phyloP scores from a whole-genome alignment of 2,329 filamentous ascomycete species.

The Magnaporthales sp. region DNA sequence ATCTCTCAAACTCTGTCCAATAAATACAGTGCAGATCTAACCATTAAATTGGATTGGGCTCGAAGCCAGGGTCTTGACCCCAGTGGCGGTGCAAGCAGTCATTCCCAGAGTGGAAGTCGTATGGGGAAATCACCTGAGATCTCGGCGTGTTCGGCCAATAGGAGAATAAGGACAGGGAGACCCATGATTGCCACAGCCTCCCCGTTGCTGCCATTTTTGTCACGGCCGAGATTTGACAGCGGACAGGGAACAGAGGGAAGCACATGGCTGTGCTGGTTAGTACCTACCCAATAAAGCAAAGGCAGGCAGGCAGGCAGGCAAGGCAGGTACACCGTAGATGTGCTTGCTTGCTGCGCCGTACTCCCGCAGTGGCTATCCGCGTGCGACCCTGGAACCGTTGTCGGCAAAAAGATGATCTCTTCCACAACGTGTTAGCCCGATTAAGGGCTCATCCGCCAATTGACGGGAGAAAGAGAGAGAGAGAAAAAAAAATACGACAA shows the following conservation, averaged over 20 bases:
- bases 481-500: not conserved
- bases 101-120: not conserved
- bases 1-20: too few relatives aligned
- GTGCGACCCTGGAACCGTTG: not conserved
- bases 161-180: not conserved
- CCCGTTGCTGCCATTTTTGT: not conserved
- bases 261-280: not conserved
- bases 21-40: not conserved
- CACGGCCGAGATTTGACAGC: not conserved
- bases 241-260: not conserved
- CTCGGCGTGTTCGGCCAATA: not conserved
- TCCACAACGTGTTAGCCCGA: not conserved
- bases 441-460: not conserved
- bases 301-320: too few relatives aligned
- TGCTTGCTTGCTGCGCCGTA: not conserved
- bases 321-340: too few relatives aligned
- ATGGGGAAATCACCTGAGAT: not conserved
- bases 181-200: not conserved
- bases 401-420: not conserved
- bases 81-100: not conserved
- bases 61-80: not conserved
- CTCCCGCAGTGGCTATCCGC: not conserved
- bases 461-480: not conserved
- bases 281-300: too few relatives aligned
- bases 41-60: too few relatives aligned